Evolutionary conservation across 495 filamentous ascomycete genomes (phyloP), one percentile per base, ranked within the genome.

Genomic region (Hypoxylon subgilvum): DNA sequence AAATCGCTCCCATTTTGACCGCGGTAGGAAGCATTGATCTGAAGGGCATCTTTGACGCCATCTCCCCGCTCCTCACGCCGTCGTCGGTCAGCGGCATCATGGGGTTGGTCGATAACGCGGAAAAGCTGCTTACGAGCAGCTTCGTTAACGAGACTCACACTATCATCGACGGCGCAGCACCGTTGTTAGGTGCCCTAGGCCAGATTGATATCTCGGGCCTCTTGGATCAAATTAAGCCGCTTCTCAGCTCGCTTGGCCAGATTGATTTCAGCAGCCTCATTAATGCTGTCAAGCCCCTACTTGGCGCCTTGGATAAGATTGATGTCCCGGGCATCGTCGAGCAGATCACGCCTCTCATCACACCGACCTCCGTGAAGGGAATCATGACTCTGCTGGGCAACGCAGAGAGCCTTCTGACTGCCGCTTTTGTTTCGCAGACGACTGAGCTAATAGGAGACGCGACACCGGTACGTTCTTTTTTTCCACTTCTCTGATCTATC

Each of bases 371-470:
- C 1, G 64, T 75, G 36, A 72, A 74, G 56, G 72, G 72, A 38
- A 67, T 82, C n/a, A 60, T 75, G 31, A 61, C 43, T 14, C 59
- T 79, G 18, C 61, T 82, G 6, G 52, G 52, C 9, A 77, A 79
- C 41, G 78, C 74, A 10, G 71, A 74, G 42, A 52, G 52, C 21
- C 57, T 80, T 31, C 48, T 82, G 38, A 69, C 72, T 2, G 35
- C 67, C 18, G 43, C 57, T 4, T 79, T 79, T 27, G 67, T 80
- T 50, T 53, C 74, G 31, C 75, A 82, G 38, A 82, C 79, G 22
- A 73, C 72, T 1, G 75, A 75, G 19, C 51, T 82, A 43, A 78
- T 82, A 61, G 77, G 76, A 39, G 78, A 80, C 61, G 76, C 73
- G 47, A 77, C 78, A 42, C 74, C 78, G 63, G 78, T 81, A 73